Conservation (phyloP, 306 rosid genomes). For the Adenanthera pavonina region DNA sequence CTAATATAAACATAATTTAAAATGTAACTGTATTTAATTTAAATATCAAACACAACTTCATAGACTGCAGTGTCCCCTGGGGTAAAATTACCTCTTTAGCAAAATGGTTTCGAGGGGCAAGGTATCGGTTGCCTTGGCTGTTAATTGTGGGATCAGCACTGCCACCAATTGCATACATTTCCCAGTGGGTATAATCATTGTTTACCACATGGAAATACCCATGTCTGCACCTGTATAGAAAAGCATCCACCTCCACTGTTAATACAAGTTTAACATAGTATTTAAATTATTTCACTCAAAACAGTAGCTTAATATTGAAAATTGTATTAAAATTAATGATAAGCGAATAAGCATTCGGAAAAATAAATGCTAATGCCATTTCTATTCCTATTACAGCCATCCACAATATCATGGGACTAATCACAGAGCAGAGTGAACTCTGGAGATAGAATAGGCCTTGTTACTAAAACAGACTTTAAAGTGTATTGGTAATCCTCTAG, state of each 20-base stretch:
- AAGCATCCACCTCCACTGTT: conserved; percentile 2
- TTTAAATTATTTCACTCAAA: neutral
- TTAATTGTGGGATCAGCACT: conserved; percentile 96
- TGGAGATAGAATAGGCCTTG: neutral
- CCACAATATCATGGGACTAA: neutral
- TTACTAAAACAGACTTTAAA: neutral
- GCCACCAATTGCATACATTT: conserved; percentile 98
- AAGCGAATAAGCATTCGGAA: neutral
- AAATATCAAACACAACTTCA: too few relatives aligned
- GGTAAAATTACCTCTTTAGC: conserved; percentile 77
- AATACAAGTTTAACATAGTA: neutral
- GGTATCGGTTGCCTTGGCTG: conserved; percentile 97
- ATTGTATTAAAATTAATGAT: neutral
- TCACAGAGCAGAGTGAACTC: neutral
- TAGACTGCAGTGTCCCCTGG: neutral
- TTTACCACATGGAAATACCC: conserved; percentile 99
- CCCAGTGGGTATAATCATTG: conserved; percentile 98
- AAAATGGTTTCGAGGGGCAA: conserved; percentile 76
- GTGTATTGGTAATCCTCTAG: neutral
- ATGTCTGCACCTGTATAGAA: conserved; percentile 85
- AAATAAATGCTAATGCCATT: neutral
- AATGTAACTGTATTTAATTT: too few relatives aligned
- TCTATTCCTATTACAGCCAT: neutral
- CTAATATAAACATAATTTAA: too few relatives aligned
- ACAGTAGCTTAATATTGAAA: neutral